Base-by-base conservation (phyloP, 1,284 basidiomycete genomes). In the Violaceomyces palustris region DNA sequence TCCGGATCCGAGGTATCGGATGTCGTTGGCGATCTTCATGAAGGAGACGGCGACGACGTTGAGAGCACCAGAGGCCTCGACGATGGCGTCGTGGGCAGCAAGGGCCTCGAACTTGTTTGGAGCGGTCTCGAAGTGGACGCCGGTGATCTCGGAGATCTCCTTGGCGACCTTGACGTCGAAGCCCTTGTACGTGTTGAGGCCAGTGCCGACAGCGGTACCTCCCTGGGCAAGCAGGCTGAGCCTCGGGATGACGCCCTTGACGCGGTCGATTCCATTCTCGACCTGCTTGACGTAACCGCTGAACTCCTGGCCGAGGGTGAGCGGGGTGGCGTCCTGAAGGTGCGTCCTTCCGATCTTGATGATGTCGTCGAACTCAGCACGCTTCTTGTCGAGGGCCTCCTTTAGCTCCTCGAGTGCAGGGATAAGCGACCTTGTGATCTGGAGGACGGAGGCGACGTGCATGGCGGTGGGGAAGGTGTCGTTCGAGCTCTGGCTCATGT, bases 101-200 rank as follows among this genome's bases (percentile, higher is more conserved):
- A 98, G 83, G 4, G 92, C 93, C 76, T 98, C 94, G 64, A 98
- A 98, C 88, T 99, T 99, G 82, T 98, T 99, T 18, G 93, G 93
- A 17, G 94, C 93, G 36, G 94, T 98, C 77, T 87, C 80, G 77
- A 99, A 99, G 51, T 85, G 78, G 42, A 90, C 78, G 8, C 92
- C 90, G 32, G 92, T 93, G 47, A 97, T 79, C 74, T 87, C 87
- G 58, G 89, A 85, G 66, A 98, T 88, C 76, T 96, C 90, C 23
- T 81, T 81, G 15, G 94, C 94, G 50, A 99, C 82, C 75, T 88
- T 91, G 65, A 86, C 84, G 77, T 98, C 94, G 72, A 98, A 99
- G 41, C 94, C 94, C 75, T 84, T 87, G 76, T 83, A 88, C 50
- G 94, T 98, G 80, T 99, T 99, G 58, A 99, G 77, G 35, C 94